These are phyloP conservation scores for Gossypium schwendimanii DNA, from an alignment of 441 rosid species.

Conservation along the genomic window DNA sequence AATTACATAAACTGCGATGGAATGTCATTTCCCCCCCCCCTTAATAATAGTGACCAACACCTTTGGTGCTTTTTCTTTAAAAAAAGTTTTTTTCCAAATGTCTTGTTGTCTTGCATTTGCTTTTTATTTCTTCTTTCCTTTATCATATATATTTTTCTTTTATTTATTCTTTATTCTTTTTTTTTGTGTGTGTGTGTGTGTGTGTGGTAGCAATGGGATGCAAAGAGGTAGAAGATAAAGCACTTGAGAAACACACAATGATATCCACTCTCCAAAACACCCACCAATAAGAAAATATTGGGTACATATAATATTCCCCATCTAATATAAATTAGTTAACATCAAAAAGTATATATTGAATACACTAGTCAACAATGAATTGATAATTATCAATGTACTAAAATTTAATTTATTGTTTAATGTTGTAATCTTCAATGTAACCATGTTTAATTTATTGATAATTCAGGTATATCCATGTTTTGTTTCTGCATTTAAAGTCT, in stretches of 20 bases:
- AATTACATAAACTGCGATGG: too few relatives aligned
- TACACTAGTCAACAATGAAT: too few relatives aligned
- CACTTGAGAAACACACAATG: neutral
- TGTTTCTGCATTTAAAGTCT: too few relatives aligned
- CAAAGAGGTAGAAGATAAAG: constrained; percentile 18
- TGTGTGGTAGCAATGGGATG: constrained; percentile 17
- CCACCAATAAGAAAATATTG: neutral
- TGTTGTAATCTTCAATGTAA: too few relatives aligned
- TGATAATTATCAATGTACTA: too few relatives aligned
- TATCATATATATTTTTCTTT: neutral
- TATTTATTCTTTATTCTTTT: neutral
- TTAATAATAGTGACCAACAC: constrained; percentile 5
- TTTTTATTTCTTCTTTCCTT: neutral
- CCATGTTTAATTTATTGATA: too few relatives aligned
- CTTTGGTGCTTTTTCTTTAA: neutral
- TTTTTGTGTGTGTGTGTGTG: neutral
- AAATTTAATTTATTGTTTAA: too few relatives aligned
- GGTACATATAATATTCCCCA: too few relatives aligned
- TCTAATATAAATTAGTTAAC: too few relatives aligned
- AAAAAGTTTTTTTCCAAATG: neutral
- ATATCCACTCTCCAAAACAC: neutral
- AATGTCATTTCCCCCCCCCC: fast-evolving
- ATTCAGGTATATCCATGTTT: too few relatives aligned
- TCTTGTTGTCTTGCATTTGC: constrained; percentile 7
- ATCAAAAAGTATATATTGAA: too few relatives aligned